Percentiles rank a stretch among this genome's conserved stretches.
Conservation (phyloP, 2,329 filamentous ascomycete species). For the Penicillium sp. region DNA sequence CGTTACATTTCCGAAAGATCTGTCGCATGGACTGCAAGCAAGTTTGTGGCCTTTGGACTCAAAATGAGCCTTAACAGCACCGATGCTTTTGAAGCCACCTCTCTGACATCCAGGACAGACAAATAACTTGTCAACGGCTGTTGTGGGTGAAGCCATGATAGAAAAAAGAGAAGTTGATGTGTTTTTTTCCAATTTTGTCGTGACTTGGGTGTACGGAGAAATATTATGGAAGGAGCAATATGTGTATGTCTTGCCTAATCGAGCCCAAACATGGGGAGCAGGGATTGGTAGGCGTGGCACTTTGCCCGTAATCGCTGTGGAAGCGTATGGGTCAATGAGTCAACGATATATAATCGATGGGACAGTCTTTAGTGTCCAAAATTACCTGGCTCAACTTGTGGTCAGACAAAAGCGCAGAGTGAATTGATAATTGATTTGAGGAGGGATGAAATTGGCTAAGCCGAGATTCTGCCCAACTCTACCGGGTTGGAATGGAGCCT, state of each 20-base stretch:
- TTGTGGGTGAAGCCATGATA: slow-evolving; percentile 1
- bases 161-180: not conserved
- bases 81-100: slow-evolving; percentile 4
- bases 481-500: not conserved
- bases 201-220: not conserved
- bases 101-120: slow-evolving; percentile 7
- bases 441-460: not conserved
- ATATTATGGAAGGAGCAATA: not conserved
- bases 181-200: not conserved
- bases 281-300: not conserved
- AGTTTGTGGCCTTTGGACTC: slow-evolving; percentile 7
- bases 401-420: not conserved
- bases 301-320: not conserved
- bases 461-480: not conserved
- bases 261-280: not conserved
- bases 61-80: slow-evolving; percentile 9
- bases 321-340: not conserved
- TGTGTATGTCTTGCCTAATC: slow-evolving; percentile 2
- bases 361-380: not conserved
- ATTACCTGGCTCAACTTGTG: not conserved
- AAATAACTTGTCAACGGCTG: slow-evolving; percentile 2
- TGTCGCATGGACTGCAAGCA: slow-evolving; percentile 2
- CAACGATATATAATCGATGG: not conserved
- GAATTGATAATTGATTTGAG: not conserved
- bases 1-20: not conserved